These are phyloP conservation scores for Leccinum obscurum DNA, from an alignment of 768 basidiomycete genomes.

Conservation along the genomic window DNA sequence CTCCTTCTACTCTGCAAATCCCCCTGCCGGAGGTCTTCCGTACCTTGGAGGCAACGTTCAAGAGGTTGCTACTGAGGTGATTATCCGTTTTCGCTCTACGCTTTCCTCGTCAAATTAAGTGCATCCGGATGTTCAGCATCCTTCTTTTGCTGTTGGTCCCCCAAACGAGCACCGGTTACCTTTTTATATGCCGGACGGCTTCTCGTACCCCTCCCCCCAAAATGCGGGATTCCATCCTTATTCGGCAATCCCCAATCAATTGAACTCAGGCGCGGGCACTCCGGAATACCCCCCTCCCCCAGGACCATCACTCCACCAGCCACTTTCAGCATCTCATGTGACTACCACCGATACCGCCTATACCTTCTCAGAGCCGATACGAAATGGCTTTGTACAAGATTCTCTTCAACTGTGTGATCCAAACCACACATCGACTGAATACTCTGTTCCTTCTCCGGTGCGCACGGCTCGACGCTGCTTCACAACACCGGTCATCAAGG, in stretches of 20 bases:
- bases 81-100: neutral
- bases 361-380: neutral
- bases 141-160: neutral
- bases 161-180: neutral
- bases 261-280: neutral
- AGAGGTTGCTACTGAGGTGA: neutral
- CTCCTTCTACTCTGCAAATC: neutral
- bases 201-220: neutral
- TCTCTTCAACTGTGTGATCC: neutral
- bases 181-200: neutral
- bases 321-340: neutral
- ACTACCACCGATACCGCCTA: neutral
- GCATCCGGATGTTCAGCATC: neutral
- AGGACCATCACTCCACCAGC: neutral
- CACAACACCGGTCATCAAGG: neutral
- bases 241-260: neutral
- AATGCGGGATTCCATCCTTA: neutral
- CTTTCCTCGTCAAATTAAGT: neutral
- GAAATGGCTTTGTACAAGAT: neutral
- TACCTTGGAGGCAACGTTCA: neutral
- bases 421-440: neutral
- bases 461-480: too few relatives aligned
- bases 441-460: neutral
- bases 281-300: neutral
- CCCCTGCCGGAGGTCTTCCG: neutral